Evolutionary conservation across 352 stramenopile genomes (phyloP).

Genomic region (Thalassiosira sp.): DNA sequence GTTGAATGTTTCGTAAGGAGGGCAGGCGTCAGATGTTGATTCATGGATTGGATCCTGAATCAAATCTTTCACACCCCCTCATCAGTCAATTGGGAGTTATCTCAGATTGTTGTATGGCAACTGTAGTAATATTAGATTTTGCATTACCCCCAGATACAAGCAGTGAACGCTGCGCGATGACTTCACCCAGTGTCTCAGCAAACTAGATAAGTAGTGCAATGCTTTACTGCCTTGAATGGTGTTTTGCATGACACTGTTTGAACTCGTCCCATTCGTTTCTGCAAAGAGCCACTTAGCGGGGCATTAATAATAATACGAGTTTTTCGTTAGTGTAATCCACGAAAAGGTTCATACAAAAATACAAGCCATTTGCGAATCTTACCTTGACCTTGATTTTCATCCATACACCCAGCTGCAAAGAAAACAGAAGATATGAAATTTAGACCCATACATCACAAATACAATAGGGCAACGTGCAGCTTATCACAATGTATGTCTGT

Average conservation of each 20-base stretch:
- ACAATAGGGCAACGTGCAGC: background rate
- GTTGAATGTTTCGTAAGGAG: no score
- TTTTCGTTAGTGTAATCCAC: background rate
- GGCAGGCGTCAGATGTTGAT: no score
- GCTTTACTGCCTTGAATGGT: background rate
- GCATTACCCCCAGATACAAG: no score
- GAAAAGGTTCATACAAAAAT: background rate
- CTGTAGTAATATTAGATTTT: no score
- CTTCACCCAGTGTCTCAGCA: no score
- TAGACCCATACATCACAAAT: background rate
- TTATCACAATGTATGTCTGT: background rate
- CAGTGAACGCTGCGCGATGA: no score
- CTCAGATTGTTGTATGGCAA: background rate
- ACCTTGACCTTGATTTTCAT: conserved; percentile 38
- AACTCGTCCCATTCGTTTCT: conserved; percentile 41
- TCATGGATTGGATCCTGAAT: background rate
- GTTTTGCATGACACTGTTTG: conserved; percentile 44
- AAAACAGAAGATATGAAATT: background rate
- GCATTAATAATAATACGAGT: background rate
- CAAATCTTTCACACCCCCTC: background rate
- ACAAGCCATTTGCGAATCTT: no score
- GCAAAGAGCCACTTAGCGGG: conserved; percentile 24
- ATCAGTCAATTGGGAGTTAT: background rate
- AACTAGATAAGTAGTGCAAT: background rate
- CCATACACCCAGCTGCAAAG: conserved; percentile 28